Percentiles rank a stretch among this genome's conserved stretches.
Conservation (phyloP, 1,284 basidiomycete genomes). For the Tranzscheliella williamsii region DNA sequence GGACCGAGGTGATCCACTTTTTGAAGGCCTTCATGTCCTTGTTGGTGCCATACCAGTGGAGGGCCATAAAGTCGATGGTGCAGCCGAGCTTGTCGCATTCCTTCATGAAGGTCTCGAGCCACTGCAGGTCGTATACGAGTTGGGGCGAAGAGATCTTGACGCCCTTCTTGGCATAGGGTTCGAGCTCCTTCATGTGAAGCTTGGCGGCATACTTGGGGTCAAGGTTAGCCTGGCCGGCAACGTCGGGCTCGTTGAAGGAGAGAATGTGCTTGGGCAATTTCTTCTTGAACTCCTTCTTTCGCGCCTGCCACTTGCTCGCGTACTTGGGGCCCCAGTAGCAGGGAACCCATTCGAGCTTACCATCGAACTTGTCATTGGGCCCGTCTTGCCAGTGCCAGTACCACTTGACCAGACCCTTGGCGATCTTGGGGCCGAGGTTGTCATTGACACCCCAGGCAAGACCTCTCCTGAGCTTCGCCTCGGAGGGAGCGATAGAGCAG, state of each 20-base stretch:
- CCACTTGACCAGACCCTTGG: conserved; percentile 46
- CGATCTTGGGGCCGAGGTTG: conserved; percentile 39
- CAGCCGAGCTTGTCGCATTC: conserved; percentile 49
- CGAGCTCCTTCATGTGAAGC: conserved; percentile 51
- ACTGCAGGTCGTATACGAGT: conserved; percentile 55
- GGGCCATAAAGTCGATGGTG: conserved; percentile 54
- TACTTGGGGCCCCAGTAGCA: conserved; percentile 56
- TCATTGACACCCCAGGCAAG: conserved; percentile 53
- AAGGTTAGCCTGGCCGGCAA: conserved; percentile 51
- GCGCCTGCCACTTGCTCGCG: conserved; percentile 32
- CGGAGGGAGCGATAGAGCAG: conserved; percentile 15
- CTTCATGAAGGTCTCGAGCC: conserved; percentile 53
- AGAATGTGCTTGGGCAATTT: conserved; percentile 40
- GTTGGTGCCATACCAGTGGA: conserved; percentile 59
- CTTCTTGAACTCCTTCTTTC: conserved; percentile 46
- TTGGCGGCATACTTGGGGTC: conserved; percentile 44
- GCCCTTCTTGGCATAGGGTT: conserved; percentile 52
- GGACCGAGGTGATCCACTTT: conserved; percentile 45
- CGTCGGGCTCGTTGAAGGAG: conserved; percentile 56
- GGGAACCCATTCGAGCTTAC: conserved; percentile 51
- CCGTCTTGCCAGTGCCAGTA: conserved; percentile 59
- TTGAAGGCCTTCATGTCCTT: conserved; percentile 46
- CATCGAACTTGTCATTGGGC: conserved; percentile 15
- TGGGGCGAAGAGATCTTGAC: conserved; percentile 56
- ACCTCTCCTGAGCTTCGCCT: conserved; percentile 36